Percentiles rank a stretch among this genome's conserved stretches.
Evolutionary conservation across 805 yeast species (phyloP).

Genomic region (Starmerella powellii): DNA sequence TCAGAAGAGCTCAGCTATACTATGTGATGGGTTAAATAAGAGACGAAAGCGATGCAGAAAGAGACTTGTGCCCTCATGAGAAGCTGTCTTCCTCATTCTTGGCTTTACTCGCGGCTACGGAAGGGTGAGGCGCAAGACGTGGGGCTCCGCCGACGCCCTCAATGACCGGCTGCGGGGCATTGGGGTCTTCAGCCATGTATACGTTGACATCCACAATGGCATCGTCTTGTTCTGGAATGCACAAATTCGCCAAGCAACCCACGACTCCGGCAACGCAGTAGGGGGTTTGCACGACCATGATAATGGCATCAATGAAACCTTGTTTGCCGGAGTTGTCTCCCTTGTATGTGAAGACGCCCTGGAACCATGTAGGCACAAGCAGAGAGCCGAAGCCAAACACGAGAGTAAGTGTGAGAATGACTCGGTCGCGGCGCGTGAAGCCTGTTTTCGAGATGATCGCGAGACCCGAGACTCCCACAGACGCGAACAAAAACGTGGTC

Average conservation of each 20-base stretch:
- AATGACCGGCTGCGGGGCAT: not conserved
- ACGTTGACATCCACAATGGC: conserved; percentile 16
- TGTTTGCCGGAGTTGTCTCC: conserved; percentile 46
- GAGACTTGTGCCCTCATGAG: not conserved
- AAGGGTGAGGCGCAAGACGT: no score
- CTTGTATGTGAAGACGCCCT: conserved; percentile 47
- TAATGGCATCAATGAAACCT: conserved; percentile 59
- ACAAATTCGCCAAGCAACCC: conserved; percentile 47
- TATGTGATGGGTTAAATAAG: no score
- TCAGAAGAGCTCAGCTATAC: not conserved
- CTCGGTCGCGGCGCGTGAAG: conserved; percentile 62
- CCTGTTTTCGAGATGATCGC: conserved; percentile 43
- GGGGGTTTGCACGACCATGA: conserved; percentile 59
- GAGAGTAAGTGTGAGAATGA: conserved; percentile 53
- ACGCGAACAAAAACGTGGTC: conserved; percentile 64
- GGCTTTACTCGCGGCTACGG: no score
- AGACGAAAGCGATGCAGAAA: no score
- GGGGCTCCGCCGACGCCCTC: no score
- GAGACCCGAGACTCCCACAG: conserved; percentile 66
- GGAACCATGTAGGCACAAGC: conserved; percentile 55
- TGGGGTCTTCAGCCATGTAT: conserved; percentile 6
- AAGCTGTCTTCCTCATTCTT: no score
- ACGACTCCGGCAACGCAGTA: conserved; percentile 59
- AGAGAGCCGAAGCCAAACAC: conserved; percentile 58
- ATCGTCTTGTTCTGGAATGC: conserved; percentile 45